Evolutionary conservation across 257 asterid genomes (phyloP).

Genomic region (Petunia secreta): DNA sequence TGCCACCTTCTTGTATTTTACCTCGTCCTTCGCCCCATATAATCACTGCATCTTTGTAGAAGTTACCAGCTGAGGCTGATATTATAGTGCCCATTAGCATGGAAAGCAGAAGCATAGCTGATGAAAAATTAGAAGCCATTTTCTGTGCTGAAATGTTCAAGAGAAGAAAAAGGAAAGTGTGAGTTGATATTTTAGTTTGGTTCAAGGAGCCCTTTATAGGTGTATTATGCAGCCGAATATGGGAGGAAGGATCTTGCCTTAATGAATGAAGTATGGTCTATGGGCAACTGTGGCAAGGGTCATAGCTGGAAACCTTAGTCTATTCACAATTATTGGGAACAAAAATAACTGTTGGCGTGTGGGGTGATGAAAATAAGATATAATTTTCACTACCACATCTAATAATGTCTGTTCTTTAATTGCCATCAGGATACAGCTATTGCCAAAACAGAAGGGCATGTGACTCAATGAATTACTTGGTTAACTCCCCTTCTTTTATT

Average conservation of each 20-base stretch:
- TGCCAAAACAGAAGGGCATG: neutral
- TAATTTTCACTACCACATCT: neutral
- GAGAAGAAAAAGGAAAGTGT: neutral
- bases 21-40: no score
- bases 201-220: neutral
- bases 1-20: no score
- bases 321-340: neutral
- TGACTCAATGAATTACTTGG: neutral
- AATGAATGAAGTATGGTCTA: neutral
- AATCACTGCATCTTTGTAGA: conserved; percentile 15
- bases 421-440: neutral
- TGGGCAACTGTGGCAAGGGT: neutral
- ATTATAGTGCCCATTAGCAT: neutral
- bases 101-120: neutral
- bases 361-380: neutral
- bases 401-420: neutral
- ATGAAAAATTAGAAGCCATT: conserved; percentile 2
- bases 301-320: neutral
- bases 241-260: neutral
- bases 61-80: conserved; percentile 26
- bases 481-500: no score
- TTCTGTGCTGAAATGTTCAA: neutral
- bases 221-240: neutral
- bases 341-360: neutral
- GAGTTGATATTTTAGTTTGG: neutral